These are phyloP conservation scores for Chlorencoelia australis DNA, from an alignment of 2,329 filamentous ascomycete genomes.

Conservation along the genomic window DNA sequence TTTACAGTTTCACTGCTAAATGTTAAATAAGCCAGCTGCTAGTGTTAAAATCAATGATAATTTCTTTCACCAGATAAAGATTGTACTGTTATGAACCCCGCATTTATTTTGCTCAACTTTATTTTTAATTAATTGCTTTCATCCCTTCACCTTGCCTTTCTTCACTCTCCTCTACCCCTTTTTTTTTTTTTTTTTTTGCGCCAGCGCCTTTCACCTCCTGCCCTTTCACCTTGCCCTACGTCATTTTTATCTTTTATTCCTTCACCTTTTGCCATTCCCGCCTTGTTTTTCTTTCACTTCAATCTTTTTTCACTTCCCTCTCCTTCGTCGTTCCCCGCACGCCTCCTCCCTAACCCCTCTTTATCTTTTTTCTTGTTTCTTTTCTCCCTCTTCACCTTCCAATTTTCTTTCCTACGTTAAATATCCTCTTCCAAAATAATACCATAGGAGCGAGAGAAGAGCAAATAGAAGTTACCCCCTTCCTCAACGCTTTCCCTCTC, in stretches of 20 bases:
- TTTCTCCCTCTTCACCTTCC: background rate
- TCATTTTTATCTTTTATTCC: background rate
- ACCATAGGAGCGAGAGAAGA: no score
- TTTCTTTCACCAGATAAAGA: no score
- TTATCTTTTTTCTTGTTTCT: background rate
- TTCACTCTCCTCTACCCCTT: background rate
- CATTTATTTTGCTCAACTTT: no score
- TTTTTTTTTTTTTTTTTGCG: background rate
- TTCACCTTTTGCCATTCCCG: background rate
- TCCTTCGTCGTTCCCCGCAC: background rate
- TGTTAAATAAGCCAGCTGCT: no score
- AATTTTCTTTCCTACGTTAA: background rate
- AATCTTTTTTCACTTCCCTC: background rate
- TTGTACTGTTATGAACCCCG: no score
- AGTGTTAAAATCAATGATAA: no score
- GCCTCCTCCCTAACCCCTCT: background rate
- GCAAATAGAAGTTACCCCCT: background rate
- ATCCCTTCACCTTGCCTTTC: no score
- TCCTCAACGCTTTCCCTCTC: background rate
- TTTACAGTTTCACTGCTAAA: no score
- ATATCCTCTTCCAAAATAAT: no score
- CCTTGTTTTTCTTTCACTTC: background rate
- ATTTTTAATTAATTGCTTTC: no score
- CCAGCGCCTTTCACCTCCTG: background rate
- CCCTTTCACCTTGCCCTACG: background rate